Conservation (phyloP, 306 rosid genomes). For the Vigna reflexopilosa region DNA sequence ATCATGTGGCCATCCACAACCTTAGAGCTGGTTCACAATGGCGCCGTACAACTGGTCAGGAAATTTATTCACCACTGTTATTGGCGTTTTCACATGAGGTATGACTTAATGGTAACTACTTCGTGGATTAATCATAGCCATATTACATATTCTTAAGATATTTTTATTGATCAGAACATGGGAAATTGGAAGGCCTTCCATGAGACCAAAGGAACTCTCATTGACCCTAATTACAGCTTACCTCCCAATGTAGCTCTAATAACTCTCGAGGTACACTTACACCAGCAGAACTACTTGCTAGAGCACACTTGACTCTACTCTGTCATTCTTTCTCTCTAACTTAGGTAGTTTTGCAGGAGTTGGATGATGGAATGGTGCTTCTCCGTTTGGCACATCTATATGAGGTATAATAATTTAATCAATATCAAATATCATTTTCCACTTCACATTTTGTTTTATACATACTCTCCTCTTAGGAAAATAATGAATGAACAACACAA, state of each 20-base stretch:
- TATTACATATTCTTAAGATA: not conserved
- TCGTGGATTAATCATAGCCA: not conserved
- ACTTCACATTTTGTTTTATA: not conserved
- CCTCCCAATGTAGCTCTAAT: conserved; percentile 13
- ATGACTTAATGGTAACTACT: not conserved
- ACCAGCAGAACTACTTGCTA: not conserved
- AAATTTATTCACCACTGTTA: conserved; percentile 3
- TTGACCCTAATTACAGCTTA: not conserved
- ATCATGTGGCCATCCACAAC: conserved; percentile 4
- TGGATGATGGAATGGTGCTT: conserved; percentile 10
- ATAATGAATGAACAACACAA: not conserved
- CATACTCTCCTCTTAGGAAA: not conserved
- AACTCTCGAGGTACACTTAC: conserved; percentile 15
- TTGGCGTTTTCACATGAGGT: conserved; percentile 6
- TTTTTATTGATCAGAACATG: not conserved
- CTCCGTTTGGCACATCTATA: conserved; percentile 19
- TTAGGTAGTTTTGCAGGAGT: not conserved
- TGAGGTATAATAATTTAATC: conserved; percentile 5
- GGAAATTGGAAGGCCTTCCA: conserved; percentile 4
- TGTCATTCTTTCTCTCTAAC: not conserved
- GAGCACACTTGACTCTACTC: not conserved
- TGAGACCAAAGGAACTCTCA: not conserved
- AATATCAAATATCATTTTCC: not conserved
- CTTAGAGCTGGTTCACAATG: not conserved
- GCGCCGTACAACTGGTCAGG: conserved; percentile 19